Base-by-base conservation (phyloP, 2,329 filamentous ascomycete species). In the Cladosporium sp. region DNA sequence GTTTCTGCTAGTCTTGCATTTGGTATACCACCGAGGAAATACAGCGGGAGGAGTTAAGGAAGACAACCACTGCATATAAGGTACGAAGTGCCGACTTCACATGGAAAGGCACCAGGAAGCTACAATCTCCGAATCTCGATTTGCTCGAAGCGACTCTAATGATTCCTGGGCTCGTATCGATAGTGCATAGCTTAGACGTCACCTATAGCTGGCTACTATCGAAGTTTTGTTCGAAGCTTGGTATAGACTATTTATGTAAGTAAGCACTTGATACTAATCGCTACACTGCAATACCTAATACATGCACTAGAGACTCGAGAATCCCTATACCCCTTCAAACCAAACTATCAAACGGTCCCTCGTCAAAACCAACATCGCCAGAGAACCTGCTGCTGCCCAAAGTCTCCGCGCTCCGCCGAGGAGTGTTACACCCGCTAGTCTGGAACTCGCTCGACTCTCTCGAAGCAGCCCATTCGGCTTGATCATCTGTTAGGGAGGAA, bases 391-490 rank as follows among this genome's bases (percentile, higher is more conserved):
- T 32, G 26, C 57, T 59, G 6, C 21, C 21, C 26, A 59, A 26
- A 24, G 57, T 59, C 15, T 59, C 57, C 34, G 38, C 38, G 38
- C 57, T 59, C 2, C 21, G 38, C 57, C 57, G 36, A 21, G 57
- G 36, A 21, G 57, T 59, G 21, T 59, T 59, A 21, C 38, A 47
- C 24, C 57, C 57, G 57, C 57, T 47, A 14, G 57, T 47, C 38
- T 59, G 57, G 38, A 30, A 47, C 12, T 59, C 57, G 57, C 57
- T 59, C 26, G 57, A 32, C 15, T 59, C 57, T 47, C 57, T 30
- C 15, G 28, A 30, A 30, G 57, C 38, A 5, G 38, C 6, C 36
- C 18, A 21, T 21, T 59, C 36, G 11, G 57, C 57, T 44, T 44
- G 55, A 21, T 28, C 30, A 15, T 59, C 26, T 59, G 32, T 24